phyloP scores from a whole-genome alignment of 2,329 filamentous ascomycete genomes.

The Colletotrichum tamarilloi region DNA sequence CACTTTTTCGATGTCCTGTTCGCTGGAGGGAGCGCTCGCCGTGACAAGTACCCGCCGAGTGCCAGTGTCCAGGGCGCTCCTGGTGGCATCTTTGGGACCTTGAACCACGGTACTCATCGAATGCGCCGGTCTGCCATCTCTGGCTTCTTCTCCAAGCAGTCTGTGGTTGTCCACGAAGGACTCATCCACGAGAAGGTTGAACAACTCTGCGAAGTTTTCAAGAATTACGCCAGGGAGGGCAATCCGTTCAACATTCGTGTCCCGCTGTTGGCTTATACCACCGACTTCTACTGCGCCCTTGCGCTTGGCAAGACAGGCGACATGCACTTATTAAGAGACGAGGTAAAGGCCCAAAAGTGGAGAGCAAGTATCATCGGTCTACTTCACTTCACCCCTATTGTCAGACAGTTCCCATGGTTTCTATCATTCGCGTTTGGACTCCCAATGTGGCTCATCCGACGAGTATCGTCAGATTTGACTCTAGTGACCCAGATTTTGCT shows the following conservation, averaged over 20 bases:
- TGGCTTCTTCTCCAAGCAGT: slow-evolving; percentile 39
- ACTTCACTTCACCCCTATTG: background rate
- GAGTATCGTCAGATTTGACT: background rate
- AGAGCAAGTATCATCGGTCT: background rate
- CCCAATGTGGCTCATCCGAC: background rate
- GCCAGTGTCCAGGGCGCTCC: slow-evolving; percentile 8
- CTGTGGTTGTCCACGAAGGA: slow-evolving; percentile 32
- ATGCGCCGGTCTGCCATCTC: slow-evolving; percentile 36
- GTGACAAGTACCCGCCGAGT: background rate
- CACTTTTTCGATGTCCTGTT: slow-evolving; percentile 33
- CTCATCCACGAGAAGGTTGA: slow-evolving; percentile 3
- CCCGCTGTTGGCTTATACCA: background rate
- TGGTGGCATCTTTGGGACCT: slow-evolving; percentile 42
- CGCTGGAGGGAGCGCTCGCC: slow-evolving; percentile 14
- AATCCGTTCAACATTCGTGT: background rate
- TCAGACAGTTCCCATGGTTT: background rate
- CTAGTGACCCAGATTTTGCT: background rate
- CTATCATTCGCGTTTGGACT: background rate
- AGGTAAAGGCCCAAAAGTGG: background rate
- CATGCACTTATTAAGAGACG: background rate
- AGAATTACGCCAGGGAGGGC: background rate
- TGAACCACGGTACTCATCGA: slow-evolving; percentile 38
- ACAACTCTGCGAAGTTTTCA: background rate
- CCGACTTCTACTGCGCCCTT: background rate
- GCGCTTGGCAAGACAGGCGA: background rate